Percentiles rank a stretch among this genome's conserved stretches.
Conservation (phyloP, 2,329 filamentous ascomycete genomes). For the Fusarium sp. region DNA sequence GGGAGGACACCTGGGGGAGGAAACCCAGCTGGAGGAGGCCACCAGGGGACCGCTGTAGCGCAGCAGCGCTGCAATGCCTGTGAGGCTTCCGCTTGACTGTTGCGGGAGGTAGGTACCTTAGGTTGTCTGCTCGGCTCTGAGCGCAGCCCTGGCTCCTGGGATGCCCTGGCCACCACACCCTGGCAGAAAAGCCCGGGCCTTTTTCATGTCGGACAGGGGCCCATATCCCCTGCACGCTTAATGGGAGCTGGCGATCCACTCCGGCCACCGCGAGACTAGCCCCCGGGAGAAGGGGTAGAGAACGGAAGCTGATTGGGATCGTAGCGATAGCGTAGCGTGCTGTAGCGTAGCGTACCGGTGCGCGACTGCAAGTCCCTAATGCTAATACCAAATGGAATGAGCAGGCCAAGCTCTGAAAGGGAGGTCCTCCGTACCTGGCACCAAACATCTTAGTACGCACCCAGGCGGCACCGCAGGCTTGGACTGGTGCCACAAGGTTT, state of each 20-base stretch:
- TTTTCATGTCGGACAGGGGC: slow-evolving; percentile 30
- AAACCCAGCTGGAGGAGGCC: background rate
- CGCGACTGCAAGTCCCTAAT: slow-evolving; percentile 21
- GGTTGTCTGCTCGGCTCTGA: slow-evolving; percentile 12
- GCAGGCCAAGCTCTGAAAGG: slow-evolving; percentile 40
- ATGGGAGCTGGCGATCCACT: slow-evolving; percentile 35
- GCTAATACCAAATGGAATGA: slow-evolving; percentile 9
- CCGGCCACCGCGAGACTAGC: slow-evolving; percentile 39
- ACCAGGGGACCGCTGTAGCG: slow-evolving; percentile 23
- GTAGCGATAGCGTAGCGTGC: background rate
- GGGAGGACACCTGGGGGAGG: slow-evolving; percentile 15
- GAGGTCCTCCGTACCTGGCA: slow-evolving; percentile 42
- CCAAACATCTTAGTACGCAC: slow-evolving; percentile 40
- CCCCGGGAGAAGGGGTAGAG: slow-evolving; percentile 37
- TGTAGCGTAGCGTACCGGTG: slow-evolving; percentile 27
- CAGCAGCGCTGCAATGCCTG: slow-evolving; percentile 6
- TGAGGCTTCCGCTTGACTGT: slow-evolving; percentile 6
- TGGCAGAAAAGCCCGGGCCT: slow-evolving; percentile 32
- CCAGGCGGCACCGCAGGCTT: slow-evolving; percentile 37
- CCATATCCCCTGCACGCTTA: slow-evolving; percentile 30
- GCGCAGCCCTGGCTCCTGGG: slow-evolving; percentile 32
- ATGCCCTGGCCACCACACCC: slow-evolving; percentile 2
- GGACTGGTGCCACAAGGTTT: slow-evolving; percentile 42
- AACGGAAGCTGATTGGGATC: slow-evolving; percentile 24
- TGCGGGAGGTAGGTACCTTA: no score